phyloP scores from a whole-genome alignment of 73 alveolate genomes.

The Stentor roeselii region DNA sequence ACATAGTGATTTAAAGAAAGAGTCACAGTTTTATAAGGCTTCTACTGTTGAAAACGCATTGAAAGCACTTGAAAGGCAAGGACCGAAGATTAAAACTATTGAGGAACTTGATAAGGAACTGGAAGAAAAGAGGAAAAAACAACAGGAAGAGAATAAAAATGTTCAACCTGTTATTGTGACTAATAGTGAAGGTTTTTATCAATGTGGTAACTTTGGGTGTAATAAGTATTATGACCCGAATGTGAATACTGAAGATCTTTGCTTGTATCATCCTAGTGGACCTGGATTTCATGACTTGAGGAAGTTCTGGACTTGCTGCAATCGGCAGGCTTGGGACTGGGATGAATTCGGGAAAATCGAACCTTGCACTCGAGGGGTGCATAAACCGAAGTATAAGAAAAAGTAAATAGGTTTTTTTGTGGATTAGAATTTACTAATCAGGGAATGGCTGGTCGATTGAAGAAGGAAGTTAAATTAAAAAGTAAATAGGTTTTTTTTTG shows the following conservation, averaged over 20 bases:
- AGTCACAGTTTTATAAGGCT: neutral
- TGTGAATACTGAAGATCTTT: constrained; percentile 75
- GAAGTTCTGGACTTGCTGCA: constrained; percentile 95
- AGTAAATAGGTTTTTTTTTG: neutral
- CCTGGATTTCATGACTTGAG: constrained; percentile 96
- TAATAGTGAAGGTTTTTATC: constrained; percentile 1
- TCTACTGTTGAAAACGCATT: neutral
- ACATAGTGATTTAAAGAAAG: constrained; percentile 45
- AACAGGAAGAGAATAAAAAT: neutral
- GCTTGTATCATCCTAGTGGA: constrained; percentile 90
- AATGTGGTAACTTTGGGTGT: constrained; percentile 25
- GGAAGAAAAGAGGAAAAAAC: constrained; percentile 14
- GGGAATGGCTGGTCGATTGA: too few species aligned
- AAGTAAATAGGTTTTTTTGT: neutral
- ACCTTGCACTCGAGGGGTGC: constrained; percentile 87
- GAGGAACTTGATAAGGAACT: constrained; percentile 23
- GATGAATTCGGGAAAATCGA: constrained; percentile 98
- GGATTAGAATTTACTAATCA: too few species aligned
- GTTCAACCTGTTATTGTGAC: neutral
- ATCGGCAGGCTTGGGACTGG: constrained; percentile 94
- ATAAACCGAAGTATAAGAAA: constrained; percentile 15
- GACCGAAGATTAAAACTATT: neutral
- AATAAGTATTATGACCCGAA: constrained; percentile 22
- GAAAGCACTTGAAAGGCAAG: neutral
- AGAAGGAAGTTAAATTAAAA: too few species aligned